Conservation (phyloP, 495 filamentous ascomycete genomes). For the Cairneyella variabilis region DNA sequence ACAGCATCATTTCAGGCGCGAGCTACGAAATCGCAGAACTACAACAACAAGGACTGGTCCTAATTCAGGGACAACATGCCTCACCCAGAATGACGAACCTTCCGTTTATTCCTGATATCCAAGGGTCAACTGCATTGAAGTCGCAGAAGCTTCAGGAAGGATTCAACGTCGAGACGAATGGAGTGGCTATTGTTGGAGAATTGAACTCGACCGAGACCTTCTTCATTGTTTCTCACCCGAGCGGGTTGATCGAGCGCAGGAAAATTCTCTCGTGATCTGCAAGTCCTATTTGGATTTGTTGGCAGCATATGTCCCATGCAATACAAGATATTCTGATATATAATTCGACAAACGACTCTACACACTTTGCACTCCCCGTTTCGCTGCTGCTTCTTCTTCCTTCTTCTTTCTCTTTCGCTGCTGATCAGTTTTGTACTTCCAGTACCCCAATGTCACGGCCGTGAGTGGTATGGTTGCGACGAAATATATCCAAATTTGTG, state of each 20-base stretch:
- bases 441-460: too few relatives aligned
- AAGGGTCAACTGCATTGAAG: neutral
- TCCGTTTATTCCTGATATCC: neutral
- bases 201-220: neutral
- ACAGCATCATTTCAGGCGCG: neutral
- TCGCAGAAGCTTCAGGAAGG: neutral
- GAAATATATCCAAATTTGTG: too few relatives aligned
- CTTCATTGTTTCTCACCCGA: conserved; percentile 3
- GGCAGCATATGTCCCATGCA: too few relatives aligned
- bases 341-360: too few relatives aligned
- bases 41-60: neutral
- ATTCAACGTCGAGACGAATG: neutral
- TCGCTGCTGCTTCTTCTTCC: too few relatives aligned
- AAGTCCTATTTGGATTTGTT: too few relatives aligned
- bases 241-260: neutral
- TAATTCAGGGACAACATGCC: neutral
- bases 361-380: too few relatives aligned
- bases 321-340: too few relatives aligned
- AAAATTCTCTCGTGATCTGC: neutral
- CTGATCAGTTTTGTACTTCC: too few relatives aligned
- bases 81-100: neutral
- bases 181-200: neutral
- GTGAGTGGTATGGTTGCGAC: too few relatives aligned
- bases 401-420: too few relatives aligned
- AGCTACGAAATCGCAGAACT: neutral